Percentiles rank a stretch among this genome's conserved stretches.
phyloP scores from a whole-genome alignment of 495 filamentous ascomycete genomes.

The Penicillium argentinense region DNA sequence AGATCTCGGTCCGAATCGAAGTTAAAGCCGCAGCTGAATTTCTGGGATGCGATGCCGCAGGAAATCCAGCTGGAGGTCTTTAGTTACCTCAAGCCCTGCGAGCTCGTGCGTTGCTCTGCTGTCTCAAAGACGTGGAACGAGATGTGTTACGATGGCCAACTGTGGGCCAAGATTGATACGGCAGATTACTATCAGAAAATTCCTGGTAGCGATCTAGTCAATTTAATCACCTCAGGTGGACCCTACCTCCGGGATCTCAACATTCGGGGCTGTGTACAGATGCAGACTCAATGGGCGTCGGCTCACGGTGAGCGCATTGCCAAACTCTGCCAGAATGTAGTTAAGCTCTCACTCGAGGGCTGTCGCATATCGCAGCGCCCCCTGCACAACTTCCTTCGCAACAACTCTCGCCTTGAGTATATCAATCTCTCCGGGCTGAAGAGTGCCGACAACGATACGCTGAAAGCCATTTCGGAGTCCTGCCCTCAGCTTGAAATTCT shows the following conservation, averaged over 20 bases:
- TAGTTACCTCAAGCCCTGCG: conserved; percentile 70
- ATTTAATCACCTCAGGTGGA: conserved; percentile 80
- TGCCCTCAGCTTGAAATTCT: conserved; percentile 79
- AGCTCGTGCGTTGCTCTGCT: conserved; percentile 77
- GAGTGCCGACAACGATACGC: conserved; percentile 78
- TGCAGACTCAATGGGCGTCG: conserved; percentile 74
- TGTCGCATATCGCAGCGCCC: conserved; percentile 78
- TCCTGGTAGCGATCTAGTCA: conserved; percentile 75
- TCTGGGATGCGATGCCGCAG: conserved; percentile 77
- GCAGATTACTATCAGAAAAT: conserved; percentile 86
- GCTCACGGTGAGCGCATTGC: conserved; percentile 68
- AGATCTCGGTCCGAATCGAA: no score
- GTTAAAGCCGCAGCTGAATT: conserved; percentile 68
- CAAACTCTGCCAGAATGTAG: conserved; percentile 79
- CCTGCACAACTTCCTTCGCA: conserved; percentile 78
- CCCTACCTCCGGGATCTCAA: conserved; percentile 92
- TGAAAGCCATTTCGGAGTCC: conserved; percentile 81
- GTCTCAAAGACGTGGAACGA: conserved; percentile 80
- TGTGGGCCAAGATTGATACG: conserved; percentile 84
- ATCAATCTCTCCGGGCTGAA: conserved; percentile 82
- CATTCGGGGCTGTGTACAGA: conserved; percentile 70
- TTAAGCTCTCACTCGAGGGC: conserved; percentile 83
- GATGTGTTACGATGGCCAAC: conserved; percentile 92
- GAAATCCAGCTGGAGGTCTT: conserved; percentile 83
- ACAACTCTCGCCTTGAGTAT: conserved; percentile 73